phyloP scores from a whole-genome alignment of 768 basidiomycete genomes.

The Hortiboletus campestris region DNA sequence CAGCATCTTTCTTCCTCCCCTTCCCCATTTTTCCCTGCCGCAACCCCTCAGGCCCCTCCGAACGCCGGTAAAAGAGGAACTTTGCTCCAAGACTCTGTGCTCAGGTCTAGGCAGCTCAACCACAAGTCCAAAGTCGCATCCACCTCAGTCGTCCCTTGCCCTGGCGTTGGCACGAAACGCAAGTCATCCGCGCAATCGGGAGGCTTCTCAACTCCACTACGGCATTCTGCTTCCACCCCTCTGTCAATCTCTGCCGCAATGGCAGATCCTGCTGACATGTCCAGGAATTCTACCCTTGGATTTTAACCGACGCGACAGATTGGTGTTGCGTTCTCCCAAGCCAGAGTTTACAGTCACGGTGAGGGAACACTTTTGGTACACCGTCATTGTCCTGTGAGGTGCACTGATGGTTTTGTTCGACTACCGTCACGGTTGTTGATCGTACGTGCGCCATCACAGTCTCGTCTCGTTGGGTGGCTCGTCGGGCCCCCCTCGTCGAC shows the following conservation, averaged over 20 bases:
- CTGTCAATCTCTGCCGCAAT: slow-evolving; percentile 35
- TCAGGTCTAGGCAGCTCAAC: slow-evolving; percentile 36
- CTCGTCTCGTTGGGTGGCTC: too few species aligned
- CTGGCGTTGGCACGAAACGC: slow-evolving; percentile 60
- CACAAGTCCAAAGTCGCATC: slow-evolving; percentile 6
- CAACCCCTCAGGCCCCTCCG: slow-evolving; percentile 50
- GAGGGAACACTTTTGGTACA: too few species aligned
- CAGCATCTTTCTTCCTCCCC: slow-evolving; percentile 54
- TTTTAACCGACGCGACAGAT: too few species aligned
- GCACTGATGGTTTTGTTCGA: too few species aligned
- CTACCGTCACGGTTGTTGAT: too few species aligned
- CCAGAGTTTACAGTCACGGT: too few species aligned
- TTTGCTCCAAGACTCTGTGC: slow-evolving; percentile 38
- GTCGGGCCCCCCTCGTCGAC: too few species aligned
- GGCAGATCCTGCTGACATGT: slow-evolving; percentile 31
- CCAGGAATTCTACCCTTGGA: too few species aligned
- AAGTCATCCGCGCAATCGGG: slow-evolving; percentile 49
- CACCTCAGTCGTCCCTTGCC: slow-evolving; percentile 21
- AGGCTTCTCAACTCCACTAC: slow-evolving; percentile 57
- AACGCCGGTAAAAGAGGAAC: slow-evolving; percentile 58
- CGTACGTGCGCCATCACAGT: too few species aligned
- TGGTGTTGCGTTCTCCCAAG: too few species aligned
- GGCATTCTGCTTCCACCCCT: slow-evolving; percentile 43
- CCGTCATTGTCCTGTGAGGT: too few species aligned
- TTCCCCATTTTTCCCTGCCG: slow-evolving; percentile 43